Base-by-base conservation (phyloP, 106 monocot species). In the Acanthochlamys bracteata region DNA sequence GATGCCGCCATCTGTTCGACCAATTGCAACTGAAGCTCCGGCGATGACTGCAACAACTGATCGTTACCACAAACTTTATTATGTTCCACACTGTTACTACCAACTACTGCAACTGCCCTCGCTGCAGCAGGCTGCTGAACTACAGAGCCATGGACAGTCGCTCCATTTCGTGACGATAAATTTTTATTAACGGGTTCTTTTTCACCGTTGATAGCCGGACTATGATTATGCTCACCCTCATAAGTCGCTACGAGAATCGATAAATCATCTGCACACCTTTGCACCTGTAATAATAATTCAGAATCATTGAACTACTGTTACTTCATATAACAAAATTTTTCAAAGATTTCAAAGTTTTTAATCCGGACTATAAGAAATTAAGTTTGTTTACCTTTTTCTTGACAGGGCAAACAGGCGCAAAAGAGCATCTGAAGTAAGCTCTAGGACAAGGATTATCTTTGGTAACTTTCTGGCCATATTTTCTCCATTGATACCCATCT, bases 1-100 rank as follows among this genome's bases (percentile, higher is more conserved):
- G 78, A 72, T 4, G 69, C 65, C 3, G 78, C 78, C 85, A 86
- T 82, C 39, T 82, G 75, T 53, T 79, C 69, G 20, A 75, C 78
- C 25, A 86, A 55, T 10, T 22, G 41, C 20, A 55, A 39, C 25
- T 68, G 70, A 42, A 77, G 56, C 42, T 82, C 76, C 2, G 72
- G 67, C 10, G 72, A 33, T 6, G 33, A 33, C 33, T 33, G 33
- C 33, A 33, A 69, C 33, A 33, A 69, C 24, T 64, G 66, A 7
- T 39, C 25, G 11, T 66, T 72, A 10, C n/a, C 3, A 21, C 46
- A 26, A 21, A 40, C 23, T 39, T 7, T 53, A 7, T 27, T 52
- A 7, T 20, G 20, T 20, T 22, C 33, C 6, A 33, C 33, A 33
- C 6, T 33, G 33, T 33, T 33, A 33, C 6, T 33, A 33, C 6